These are phyloP conservation scores for Syzygium syzygioides DNA, from an alignment of 441 rosid species.

Conservation along the genomic window DNA sequence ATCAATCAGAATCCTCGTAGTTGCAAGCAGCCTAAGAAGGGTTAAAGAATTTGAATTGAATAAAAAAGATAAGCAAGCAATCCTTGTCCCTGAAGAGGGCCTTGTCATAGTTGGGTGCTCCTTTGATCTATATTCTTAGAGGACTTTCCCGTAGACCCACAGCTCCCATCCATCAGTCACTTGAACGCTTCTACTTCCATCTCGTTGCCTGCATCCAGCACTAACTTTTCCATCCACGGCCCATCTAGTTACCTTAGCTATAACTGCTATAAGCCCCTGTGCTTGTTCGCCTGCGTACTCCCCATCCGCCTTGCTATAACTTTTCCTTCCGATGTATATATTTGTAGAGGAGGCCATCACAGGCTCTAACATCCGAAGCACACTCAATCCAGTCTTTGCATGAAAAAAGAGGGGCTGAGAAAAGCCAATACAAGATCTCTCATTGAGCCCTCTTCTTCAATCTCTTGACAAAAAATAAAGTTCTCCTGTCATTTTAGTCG, in stretches of 20 bases:
- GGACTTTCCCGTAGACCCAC: neutral
- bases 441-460: too few species aligned
- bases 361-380: neutral
- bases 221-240: neutral
- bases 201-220: neutral
- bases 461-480: too few species aligned
- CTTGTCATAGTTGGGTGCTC: neutral
- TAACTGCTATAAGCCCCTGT: neutral
- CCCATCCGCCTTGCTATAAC: neutral
- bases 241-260: neutral
- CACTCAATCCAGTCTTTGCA: neutral
- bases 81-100: neutral
- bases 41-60: neutral
- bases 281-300: neutral
- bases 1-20: neutral
- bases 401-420: neutral
- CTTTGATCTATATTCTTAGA: neutral
- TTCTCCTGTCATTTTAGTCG: too few species aligned
- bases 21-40: neutral
- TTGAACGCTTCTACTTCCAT: neutral
- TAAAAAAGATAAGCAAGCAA: neutral
- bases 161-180: neutral
- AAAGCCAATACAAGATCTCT: too few species aligned
- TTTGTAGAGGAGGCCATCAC: neutral
- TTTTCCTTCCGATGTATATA: neutral